Conservation (phyloP, 768 basidiomycete genomes). For the Leccinum incarnatum region DNA sequence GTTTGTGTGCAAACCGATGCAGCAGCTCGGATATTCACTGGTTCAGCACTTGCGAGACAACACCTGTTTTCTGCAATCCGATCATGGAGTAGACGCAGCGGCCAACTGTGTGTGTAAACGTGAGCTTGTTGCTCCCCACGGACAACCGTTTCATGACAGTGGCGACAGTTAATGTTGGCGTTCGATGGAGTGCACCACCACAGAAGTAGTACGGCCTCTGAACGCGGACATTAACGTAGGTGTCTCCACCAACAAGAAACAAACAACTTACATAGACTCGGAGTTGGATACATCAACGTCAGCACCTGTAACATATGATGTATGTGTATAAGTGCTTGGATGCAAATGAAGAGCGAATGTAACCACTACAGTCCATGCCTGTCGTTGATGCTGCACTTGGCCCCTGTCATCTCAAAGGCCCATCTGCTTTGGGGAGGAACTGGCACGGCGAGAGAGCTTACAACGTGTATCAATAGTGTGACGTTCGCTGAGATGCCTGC, state of each 20-base stretch:
- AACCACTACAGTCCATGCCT: conserved; percentile 60
- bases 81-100: conserved; percentile 5
- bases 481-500: conserved; percentile 80
- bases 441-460: conserved; percentile 27
- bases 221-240: conserved; percentile 20
- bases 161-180: conserved; percentile 6
- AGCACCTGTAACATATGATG: conserved; percentile 48
- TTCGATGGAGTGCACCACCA: conserved; percentile 47
- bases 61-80: conserved; percentile 39
- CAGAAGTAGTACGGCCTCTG: conserved; percentile 53
- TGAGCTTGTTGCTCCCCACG: conserved; percentile 67
- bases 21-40: conserved; percentile 57
- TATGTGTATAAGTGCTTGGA: background rate
- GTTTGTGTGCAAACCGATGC: conserved; percentile 49
- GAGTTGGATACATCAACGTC: conserved; percentile 66
- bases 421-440: conserved; percentile 77
- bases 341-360: conserved; percentile 7
- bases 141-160: conserved; percentile 11
- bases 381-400: conserved; percentile 76
- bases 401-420: conserved; percentile 72
- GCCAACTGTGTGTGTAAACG: conserved; percentile 47
- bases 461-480: conserved; percentile 58
- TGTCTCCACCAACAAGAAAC: conserved; percentile 9
- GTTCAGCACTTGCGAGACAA: conserved; percentile 64
- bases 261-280: conserved; percentile 53